Conservation (phyloP, 2,329 filamentous ascomycete species). For the Chrysosporium keratinophilum region DNA sequence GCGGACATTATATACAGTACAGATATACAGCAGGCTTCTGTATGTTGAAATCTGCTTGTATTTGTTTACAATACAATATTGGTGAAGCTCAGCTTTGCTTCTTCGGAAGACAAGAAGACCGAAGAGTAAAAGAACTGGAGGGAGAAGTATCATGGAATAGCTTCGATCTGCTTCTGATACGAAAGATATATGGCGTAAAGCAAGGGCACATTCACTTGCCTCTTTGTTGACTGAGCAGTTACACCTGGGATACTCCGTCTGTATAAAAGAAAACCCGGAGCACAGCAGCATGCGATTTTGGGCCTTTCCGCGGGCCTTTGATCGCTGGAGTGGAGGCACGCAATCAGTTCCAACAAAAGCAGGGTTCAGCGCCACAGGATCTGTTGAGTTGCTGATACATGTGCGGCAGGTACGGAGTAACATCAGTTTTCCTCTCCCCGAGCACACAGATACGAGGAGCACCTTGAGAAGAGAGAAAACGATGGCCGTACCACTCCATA, state of each 20-base stretch:
- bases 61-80: no score
- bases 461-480: background rate
- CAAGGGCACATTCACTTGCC: background rate
- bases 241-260: background rate
- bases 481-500: background rate
- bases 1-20: background rate
- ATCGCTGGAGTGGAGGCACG: background rate
- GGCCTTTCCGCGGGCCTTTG: background rate
- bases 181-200: background rate
- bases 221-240: background rate
- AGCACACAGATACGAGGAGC: conserved; percentile 3
- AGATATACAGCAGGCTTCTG: no score
- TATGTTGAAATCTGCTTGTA: no score
- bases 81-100: no score
- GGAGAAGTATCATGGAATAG: no score
- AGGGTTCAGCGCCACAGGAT: conserved; percentile 5
- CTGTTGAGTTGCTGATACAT: background rate
- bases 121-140: no score
- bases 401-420: conserved; percentile 1
- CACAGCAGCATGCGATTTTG: conserved; percentile 6
- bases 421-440: background rate
- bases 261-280: background rate
- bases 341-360: conserved; percentile 4
- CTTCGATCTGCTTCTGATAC: no score
- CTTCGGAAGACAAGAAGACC: no score